Evolutionary conservation across 768 basidiomycete genomes (phyloP).

Genomic region (Leccinum aurantiacum): DNA sequence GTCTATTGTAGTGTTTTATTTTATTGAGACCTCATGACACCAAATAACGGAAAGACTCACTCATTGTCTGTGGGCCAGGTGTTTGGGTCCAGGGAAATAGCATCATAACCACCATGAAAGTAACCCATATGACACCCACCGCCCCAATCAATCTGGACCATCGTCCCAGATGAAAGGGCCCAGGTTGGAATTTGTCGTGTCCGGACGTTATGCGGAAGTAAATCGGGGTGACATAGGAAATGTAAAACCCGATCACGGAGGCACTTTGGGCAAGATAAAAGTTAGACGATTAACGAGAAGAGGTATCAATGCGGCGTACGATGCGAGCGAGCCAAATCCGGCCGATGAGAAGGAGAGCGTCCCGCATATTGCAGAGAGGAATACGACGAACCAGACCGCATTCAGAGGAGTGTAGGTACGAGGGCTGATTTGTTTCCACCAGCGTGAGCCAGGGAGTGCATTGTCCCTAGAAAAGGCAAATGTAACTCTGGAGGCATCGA

Average conservation of each 20-base stretch:
- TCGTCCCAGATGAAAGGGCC: constrained; percentile 34
- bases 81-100: constrained; percentile 32
- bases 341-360: constrained; percentile 34
- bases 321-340: constrained; percentile 37
- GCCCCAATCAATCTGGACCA: constrained; percentile 33
- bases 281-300: background rate
- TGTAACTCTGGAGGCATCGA: constrained; percentile 49
- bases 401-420: constrained; percentile 37
- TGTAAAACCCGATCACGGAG: constrained; percentile 36
- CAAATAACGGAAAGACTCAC: constrained; percentile 25
- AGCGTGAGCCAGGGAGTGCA: constrained; percentile 39
- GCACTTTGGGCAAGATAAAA: constrained; percentile 16
- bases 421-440: constrained; percentile 36
- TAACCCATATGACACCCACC: constrained; percentile 31
- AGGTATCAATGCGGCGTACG: constrained; percentile 26
- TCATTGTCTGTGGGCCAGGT: constrained; percentile 29
- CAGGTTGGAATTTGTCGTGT: constrained; percentile 31
- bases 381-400: constrained; percentile 39
- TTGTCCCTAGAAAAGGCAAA: constrained; percentile 44
- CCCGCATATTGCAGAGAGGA: constrained; percentile 30
- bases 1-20: constrained; percentile 6
- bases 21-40: background rate
- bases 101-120: constrained; percentile 35
- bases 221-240: constrained; percentile 41
- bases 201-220: constrained; percentile 37